Evolutionary conservation across 768 basidiomycete species (phyloP), one percentile per base, ranked within the genome.

Genomic region (Chiua virens): DNA sequence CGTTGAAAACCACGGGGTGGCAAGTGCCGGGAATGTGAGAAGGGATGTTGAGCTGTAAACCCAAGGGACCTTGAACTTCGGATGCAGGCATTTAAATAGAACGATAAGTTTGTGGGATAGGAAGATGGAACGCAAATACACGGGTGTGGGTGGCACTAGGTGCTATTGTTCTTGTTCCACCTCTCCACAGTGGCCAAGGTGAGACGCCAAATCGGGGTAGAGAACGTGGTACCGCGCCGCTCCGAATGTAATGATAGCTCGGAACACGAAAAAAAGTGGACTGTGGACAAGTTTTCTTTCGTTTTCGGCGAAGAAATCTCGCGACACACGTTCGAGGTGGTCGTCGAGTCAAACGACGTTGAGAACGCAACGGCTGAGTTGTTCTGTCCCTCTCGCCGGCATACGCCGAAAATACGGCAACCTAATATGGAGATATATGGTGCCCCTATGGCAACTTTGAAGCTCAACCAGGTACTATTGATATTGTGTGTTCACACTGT

Each of bases 161-260:
- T n/a, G n/a, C n/a, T 63, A 54, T 58, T 58, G 62, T 63, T 45
- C 50, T 49, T 35, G 53, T 45, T 53, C 40, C 45, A 48, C 51
- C 32, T 28, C 25, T 23, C 35, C 43, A 54, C n/a, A n/a, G n/a
- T 28, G 42, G 41, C 40, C 45, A 21, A 49, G 22, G 45, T 18
- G 28, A 17, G 25, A 44, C 46, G 50, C 58, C 55, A 61, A 63
- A 64, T 63, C 55, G 61, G 60, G 61, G 53, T 39, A 40, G 49
- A 42, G 50, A 40, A 48, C 39, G 47, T 32, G 40, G 47, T 36
- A 38, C 30, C 30, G 42, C 36, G 38, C 47, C 41, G 49, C 47
- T 47, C 43, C n/a, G 37, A 23, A 45, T 22, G 30, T 8, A 34
- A 23, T 10, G 18, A 45, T 23, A 45, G 39, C 43, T 48, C 48